Evolutionary conservation across 2,329 filamentous ascomycete species (phyloP).

Genomic region (Diaporthe batatas): DNA sequence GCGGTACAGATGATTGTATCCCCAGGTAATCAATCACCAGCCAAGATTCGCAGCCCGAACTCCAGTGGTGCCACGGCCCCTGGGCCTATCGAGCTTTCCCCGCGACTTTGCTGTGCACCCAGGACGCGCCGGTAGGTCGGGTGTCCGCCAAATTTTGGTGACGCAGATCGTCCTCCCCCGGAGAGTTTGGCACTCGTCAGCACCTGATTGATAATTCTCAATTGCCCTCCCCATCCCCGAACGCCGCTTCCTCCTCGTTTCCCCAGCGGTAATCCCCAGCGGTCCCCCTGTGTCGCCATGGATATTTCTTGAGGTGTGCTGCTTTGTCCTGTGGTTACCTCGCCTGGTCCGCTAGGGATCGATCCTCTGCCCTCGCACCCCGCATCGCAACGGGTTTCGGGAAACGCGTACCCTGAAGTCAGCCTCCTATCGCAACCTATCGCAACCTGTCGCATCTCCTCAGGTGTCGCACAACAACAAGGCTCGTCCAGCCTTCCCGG

Average conservation of each 20-base stretch:
- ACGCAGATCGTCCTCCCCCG: constrained; percentile 13
- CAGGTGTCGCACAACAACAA: constrained; percentile 14
- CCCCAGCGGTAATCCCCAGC: constrained; percentile 21
- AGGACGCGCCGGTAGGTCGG: too few species aligned
- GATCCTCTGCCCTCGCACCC: constrained; percentile 36
- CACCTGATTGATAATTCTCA: constrained; percentile 33
- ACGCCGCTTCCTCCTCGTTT: not conserved
- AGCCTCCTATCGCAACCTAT: constrained; percentile 25
- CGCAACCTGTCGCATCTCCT: constrained; percentile 14
- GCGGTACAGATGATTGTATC: not conserved
- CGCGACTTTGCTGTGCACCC: constrained; percentile 8
- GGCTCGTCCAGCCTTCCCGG: constrained; percentile 5
- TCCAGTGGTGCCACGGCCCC: constrained; percentile 6
- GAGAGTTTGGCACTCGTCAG: constrained; percentile 29
- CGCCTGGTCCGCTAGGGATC: constrained; percentile 41
- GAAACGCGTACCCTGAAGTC: constrained; percentile 25
- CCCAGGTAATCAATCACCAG: not conserved
- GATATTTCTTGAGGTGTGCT: constrained; percentile 40
- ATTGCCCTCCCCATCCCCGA: constrained; percentile 2
- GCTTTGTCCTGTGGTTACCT: constrained; percentile 19
- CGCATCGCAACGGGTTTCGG: constrained; percentile 32
- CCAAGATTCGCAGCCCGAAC: constrained; percentile 27
- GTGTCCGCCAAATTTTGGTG: constrained; percentile 10
- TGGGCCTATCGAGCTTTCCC: constrained; percentile 17
- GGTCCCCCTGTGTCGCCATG: constrained; percentile 41